Base-by-base conservation (phyloP, 768 basidiomycete species). In the Podaxis sp. region DNA sequence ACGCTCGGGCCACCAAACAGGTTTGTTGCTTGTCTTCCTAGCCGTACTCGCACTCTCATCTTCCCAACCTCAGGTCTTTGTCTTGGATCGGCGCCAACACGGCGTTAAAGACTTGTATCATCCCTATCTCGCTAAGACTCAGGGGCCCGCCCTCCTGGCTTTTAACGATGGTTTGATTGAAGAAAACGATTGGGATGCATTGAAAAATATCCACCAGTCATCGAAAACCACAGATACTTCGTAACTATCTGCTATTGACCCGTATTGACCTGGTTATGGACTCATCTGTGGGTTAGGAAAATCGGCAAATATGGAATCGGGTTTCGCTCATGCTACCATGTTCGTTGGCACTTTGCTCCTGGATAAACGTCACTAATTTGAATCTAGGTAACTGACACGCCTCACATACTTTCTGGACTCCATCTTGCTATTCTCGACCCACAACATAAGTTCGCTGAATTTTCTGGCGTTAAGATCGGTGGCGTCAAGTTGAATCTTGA, bases 361-460 rank as follows among this genome's bases (percentile, higher is more conserved):
- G 17, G 28, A 20, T 8, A 4, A 15, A 5, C 33, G 11, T 10
- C 20, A 17, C 40, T 26, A 30, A 52, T n/a, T 5, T 56, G 7
- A 49, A 52, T 37, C 15, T 51, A 84, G 83, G 64, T 83, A 3
- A 82, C 82, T 1, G 83, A 85, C 65, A 76, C 69, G 17, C 82
- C 82, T 1, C 81, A 84, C 68, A 76, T 84, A 24, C 68, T 84
- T 1, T 85, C 84, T 0, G 77, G 71, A 4, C 38, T 69, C 2
- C 68, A 65, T 1, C 66, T 85, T 5, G 78, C 72, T 0, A 74
- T 83, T 28, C 75, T 83, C 13, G 82, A 84, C 59, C 82, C 82
- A 1, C 71, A 79, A 40, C 64, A 71, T 22, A 57, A 48, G 11
- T 74, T 76, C 58, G 64, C 67, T 7, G 58, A 66, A 13, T 71